phyloP scores from a whole-genome alignment of 2,329 filamentous ascomycete genomes.

The Neonectria sp. region DNA sequence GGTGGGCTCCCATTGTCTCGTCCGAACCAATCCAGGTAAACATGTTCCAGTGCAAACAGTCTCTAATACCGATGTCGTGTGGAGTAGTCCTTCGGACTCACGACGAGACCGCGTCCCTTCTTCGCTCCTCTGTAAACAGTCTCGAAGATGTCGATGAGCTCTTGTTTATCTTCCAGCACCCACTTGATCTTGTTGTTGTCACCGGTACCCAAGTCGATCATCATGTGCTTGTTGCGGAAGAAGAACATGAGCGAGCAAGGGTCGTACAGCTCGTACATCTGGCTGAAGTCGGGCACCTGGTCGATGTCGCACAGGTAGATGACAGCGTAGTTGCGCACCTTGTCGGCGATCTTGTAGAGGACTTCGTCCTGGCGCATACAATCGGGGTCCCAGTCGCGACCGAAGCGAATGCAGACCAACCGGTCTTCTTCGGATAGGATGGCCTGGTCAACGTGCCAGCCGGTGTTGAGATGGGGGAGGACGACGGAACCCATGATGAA shows the following conservation, averaged over 20 bases:
- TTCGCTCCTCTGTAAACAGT: constrained; percentile 98
- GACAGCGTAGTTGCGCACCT: constrained; percentile 92
- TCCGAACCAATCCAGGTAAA: not conserved
- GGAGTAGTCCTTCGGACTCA: constrained; percentile 84
- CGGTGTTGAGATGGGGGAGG: constrained; percentile 89
- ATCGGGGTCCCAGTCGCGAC: constrained; percentile 85
- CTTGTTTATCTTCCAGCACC: constrained; percentile 95
- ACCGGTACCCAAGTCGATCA: constrained; percentile 97
- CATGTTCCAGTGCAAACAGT: not conserved
- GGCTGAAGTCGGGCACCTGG: constrained; percentile 92
- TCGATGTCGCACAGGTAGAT: constrained; percentile 97
- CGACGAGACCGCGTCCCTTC: constrained; percentile 96
- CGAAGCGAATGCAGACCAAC: constrained; percentile 94
- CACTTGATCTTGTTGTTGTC: constrained; percentile 99
- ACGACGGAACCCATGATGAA: constrained; percentile 82
- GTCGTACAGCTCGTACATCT: constrained; percentile 96
- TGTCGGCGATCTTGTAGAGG: constrained; percentile 92
- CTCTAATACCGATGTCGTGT: constrained; percentile 46
- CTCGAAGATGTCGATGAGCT: constrained; percentile 98
- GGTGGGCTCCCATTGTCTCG: not conserved
- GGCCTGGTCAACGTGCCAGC: constrained; percentile 98
- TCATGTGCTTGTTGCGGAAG: constrained; percentile 99
- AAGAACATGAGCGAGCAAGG: constrained; percentile 97
- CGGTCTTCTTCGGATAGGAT: constrained; percentile 91
- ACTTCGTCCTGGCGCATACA: constrained; percentile 87